Percentiles rank a stretch among this genome's conserved stretches.
phyloP scores from a whole-genome alignment of 2,329 filamentous ascomycete genomes.

The Penicillium sp. region DNA sequence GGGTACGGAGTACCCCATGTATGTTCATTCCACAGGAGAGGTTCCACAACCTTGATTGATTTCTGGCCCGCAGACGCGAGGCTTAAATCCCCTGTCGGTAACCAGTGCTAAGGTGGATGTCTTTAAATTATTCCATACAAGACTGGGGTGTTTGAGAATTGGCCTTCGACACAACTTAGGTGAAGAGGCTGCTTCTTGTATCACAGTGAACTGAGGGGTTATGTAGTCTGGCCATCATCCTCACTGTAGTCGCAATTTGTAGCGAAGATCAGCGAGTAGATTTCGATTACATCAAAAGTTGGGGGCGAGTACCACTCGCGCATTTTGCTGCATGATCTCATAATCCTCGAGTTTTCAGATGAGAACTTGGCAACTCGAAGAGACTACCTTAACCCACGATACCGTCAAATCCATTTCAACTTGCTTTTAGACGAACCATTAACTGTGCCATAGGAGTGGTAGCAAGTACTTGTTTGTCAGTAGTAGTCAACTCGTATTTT shows the following conservation, averaged over 20 bases:
- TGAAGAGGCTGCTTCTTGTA: background rate
- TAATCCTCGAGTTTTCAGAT: too few relatives aligned
- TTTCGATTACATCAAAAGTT: background rate
- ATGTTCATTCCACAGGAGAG: background rate
- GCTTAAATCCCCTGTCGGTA: background rate
- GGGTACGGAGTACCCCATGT: too few relatives aligned
- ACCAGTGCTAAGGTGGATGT: background rate
- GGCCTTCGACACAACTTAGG: background rate
- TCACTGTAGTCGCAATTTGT: background rate
- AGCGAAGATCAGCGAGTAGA: background rate
- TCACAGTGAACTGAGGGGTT: background rate
- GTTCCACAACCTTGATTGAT: background rate
- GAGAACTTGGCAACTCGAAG: too few relatives aligned
- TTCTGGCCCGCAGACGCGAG: background rate
- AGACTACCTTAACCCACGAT: too few relatives aligned
- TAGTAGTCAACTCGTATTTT: too few relatives aligned
- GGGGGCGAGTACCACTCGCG: background rate
- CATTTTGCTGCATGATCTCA: background rate
- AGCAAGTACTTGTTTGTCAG: too few relatives aligned
- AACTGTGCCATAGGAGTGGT: too few relatives aligned
- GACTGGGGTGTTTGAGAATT: constrained; percentile 1
- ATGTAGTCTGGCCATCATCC: too few relatives aligned
- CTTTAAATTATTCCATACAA: background rate
- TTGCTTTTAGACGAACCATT: too few relatives aligned
- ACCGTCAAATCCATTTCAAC: too few relatives aligned